These are phyloP conservation scores for Neospermospora avenae DNA, from an alignment of 2,329 filamentous ascomycete genomes.

Conservation along the genomic window DNA sequence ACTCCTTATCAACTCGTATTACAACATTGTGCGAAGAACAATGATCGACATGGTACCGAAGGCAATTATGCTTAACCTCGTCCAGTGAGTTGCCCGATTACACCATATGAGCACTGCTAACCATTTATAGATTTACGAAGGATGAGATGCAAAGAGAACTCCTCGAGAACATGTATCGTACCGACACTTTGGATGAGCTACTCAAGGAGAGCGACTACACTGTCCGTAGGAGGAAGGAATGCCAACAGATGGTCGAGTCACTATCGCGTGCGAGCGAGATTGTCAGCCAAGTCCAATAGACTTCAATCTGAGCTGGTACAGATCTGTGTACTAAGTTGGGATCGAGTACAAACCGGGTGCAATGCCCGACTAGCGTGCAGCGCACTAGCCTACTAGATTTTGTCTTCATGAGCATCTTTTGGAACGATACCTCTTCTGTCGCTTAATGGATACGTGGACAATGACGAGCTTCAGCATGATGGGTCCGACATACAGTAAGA, in stretches of 20 bases:
- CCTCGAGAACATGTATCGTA: conserved; percentile 95
- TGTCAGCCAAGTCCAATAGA: conserved; percentile 67
- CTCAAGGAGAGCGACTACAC: conserved; percentile 99
- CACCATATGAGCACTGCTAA: conserved; percentile 12
- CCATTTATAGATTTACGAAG: conserved; percentile 71
- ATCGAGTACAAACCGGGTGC: conserved; percentile 15
- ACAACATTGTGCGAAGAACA: conserved; percentile 94
- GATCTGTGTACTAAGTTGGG: conserved; percentile 16
- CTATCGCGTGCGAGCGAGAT: conserved; percentile 89
- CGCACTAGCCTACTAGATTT: conserved; percentile 23
- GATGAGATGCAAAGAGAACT: conserved; percentile 98
- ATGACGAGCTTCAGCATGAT: conserved; percentile 19
- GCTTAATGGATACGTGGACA: conserved; percentile 27
- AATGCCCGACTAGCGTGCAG: conserved; percentile 14
- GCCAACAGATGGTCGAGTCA: conserved; percentile 98
- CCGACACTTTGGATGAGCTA: conserved; percentile 83
- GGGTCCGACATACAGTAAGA: conserved; percentile 4
- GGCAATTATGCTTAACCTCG: conserved; percentile 96
- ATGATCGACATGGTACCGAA: conserved; percentile 99
- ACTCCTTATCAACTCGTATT: conserved; percentile 94
- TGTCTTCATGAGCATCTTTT: conserved; percentile 25
- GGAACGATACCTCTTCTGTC: conserved; percentile 31
- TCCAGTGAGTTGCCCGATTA: conserved; percentile 64
- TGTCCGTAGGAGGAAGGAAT: conserved; percentile 90
- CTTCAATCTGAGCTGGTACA: conserved; percentile 9